Evolutionary conservation across 768 basidiomycete genomes (phyloP).

Genomic region (Boletus sensibilis): DNA sequence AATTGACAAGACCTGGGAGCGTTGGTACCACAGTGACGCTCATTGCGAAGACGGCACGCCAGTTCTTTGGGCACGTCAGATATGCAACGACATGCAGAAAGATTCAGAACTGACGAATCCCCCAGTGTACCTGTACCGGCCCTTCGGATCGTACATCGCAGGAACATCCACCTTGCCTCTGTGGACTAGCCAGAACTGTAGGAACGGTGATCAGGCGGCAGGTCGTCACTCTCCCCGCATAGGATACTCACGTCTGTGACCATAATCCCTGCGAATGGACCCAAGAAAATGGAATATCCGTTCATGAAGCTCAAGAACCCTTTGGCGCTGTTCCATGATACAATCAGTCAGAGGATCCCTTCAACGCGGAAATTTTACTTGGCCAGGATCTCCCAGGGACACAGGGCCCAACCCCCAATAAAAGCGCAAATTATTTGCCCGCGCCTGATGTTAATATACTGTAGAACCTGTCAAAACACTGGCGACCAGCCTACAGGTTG

Average conservation of each 20-base stretch:
- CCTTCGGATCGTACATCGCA: constrained; percentile 78
- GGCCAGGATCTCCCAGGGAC: constrained; percentile 82
- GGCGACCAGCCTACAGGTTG: neutral
- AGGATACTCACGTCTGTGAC: constrained; percentile 49
- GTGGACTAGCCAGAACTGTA: constrained; percentile 78
- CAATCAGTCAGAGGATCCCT: neutral
- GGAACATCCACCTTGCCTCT: constrained; percentile 72
- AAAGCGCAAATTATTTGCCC: constrained; percentile 79
- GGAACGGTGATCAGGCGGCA: neutral
- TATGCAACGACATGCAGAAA: neutral
- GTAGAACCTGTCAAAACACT: neutral
- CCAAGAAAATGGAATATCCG: constrained; percentile 84
- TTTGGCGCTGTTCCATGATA: constrained; percentile 39
- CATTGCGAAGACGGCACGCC: constrained; percentile 70
- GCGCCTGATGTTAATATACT: constrained; percentile 67
- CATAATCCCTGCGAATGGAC: constrained; percentile 80
- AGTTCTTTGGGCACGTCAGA: constrained; percentile 53
- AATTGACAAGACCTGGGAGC: constrained; percentile 74
- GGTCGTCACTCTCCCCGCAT: neutral
- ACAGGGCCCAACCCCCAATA: constrained; percentile 81
- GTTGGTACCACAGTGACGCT: constrained; percentile 67
- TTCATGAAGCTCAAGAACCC: constrained; percentile 77
- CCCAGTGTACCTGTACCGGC: constrained; percentile 73
- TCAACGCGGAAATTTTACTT: constrained; percentile 22
- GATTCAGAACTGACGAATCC: constrained; percentile 52